Conservation (phyloP, 768 basidiomycete species). For the Stropharia rugosoannulata region DNA sequence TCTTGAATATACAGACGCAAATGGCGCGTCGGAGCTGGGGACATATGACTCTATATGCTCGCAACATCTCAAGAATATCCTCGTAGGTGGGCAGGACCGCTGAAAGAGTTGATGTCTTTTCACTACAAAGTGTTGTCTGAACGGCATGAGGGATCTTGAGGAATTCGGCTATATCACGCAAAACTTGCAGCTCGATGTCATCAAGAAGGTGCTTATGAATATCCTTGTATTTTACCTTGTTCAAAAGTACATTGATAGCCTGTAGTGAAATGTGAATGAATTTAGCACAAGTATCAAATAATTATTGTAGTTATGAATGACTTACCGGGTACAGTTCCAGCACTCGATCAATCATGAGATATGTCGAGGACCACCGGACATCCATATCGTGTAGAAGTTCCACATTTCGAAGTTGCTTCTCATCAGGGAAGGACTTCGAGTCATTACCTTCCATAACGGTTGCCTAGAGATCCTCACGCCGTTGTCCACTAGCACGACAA, state of each 20-base stretch:
- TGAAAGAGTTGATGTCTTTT: slow-evolving; percentile 34
- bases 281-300: slow-evolving; percentile 2
- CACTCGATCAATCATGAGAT: slow-evolving; percentile 31
- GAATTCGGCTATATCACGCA: slow-evolving; percentile 28
- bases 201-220: slow-evolving; percentile 14
- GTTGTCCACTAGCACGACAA: slow-evolving; percentile 29
- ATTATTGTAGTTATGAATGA: not conserved
- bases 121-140: slow-evolving; percentile 34
- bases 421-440: slow-evolving; percentile 18
- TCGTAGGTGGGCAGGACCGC: slow-evolving; percentile 31
- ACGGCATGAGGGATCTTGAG: slow-evolving; percentile 26
- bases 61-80: slow-evolving; percentile 19
- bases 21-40: slow-evolving; percentile 26
- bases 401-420: slow-evolving; percentile 15
- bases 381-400: slow-evolving; percentile 31
- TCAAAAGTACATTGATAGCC: slow-evolving; percentile 20
- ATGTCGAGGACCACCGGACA: slow-evolving; percentile 34
- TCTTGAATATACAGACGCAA: slow-evolving; percentile 23
- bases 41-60: slow-evolving; percentile 10
- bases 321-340: slow-evolving; percentile 30
- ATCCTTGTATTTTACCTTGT: slow-evolving; percentile 13
- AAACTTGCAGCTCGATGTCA: slow-evolving; percentile 14
- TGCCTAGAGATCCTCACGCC: slow-evolving; percentile 22
- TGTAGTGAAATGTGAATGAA: slow-evolving; percentile 5
- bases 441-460: slow-evolving; percentile 15